Conservation (phyloP, 805 yeast genomes). For the Kodamaea nitidulidarum region DNA sequence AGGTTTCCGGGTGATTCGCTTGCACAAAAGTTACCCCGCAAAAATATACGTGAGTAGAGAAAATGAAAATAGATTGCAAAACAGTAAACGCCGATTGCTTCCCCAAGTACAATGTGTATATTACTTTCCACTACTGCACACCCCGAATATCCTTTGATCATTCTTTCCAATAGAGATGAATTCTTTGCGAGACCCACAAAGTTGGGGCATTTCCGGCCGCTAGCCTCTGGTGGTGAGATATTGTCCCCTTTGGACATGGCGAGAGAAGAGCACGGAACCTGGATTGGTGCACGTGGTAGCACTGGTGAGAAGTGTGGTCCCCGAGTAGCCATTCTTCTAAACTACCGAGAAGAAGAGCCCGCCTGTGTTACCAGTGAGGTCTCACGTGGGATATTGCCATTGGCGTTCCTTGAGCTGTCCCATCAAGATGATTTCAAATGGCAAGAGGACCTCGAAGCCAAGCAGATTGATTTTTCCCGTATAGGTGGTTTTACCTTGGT, state of each 20-base stretch:
- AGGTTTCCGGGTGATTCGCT: slow-evolving; percentile 2
- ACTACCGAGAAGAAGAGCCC: slow-evolving; percentile 52
- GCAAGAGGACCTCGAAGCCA: slow-evolving; percentile 34
- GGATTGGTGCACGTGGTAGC: slow-evolving; percentile 69
- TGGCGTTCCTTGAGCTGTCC: slow-evolving; percentile 38
- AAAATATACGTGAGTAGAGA: background rate
- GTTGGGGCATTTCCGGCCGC: slow-evolving; percentile 34
- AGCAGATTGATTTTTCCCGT: slow-evolving; percentile 15
- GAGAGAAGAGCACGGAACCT: slow-evolving; percentile 75
- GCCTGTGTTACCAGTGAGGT: slow-evolving; percentile 29
- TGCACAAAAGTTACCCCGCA: background rate
- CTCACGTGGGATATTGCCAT: slow-evolving; percentile 53
- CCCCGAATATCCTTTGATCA: slow-evolving; percentile 68
- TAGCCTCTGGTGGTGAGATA: slow-evolving; percentile 34
- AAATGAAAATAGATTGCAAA: background rate
- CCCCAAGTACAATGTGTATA: slow-evolving; percentile 61
- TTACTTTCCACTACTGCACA: slow-evolving; percentile 63
- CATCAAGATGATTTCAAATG: slow-evolving; percentile 22
- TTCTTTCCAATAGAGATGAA: slow-evolving; percentile 87
- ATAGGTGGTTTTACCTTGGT: slow-evolving; percentile 65
- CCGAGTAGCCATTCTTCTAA: slow-evolving; percentile 68
- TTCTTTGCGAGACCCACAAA: slow-evolving; percentile 69
- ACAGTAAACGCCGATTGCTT: background rate
- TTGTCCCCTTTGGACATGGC: slow-evolving; percentile 75
- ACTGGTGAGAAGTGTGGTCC: slow-evolving; percentile 30